Evolutionary conservation across 768 basidiomycete species (phyloP), one percentile per base, ranked within the genome.

Genomic region (Grammothele lineata): DNA sequence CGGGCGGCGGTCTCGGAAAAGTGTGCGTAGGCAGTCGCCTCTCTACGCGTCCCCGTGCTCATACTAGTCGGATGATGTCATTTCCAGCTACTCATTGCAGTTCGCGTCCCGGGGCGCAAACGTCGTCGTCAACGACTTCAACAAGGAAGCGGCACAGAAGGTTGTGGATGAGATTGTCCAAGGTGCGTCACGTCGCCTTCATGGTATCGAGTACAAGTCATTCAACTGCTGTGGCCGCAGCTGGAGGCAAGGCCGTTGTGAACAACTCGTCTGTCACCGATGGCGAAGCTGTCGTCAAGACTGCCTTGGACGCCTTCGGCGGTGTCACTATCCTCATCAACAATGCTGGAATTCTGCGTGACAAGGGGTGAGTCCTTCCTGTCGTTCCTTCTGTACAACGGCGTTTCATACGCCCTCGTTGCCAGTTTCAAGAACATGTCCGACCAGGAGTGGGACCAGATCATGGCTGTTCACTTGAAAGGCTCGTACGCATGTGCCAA

Each of bases 371-470:
- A 33, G 74, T 61, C 17, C 18, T 36, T 24, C 43, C 51, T 46
- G 2, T 18, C 23, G 11, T n/a, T 34, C 25, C 21, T 27, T 34
- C 33, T 11, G 6, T 26, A 1, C 32, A 24, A 12, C 7, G 32
- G 17, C 8, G 22, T 22, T 26, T n/a, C 22, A 27, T 37, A 37
- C 33, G 37, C n/a, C n/a, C n/a, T n/a, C n/a, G n/a, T n/a, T n/a
- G n/a, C n/a, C 54, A 92, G 89, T 17, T 93, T 99, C 77, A 95
- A 91, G 76, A 96, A 93, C 68, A 96, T 99, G 92, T 74, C 90
- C 0, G 94, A 98, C 66, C 78, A 83, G 61, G 94, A 97, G 58
- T 95, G 88, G 78, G 93, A 96, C 57, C 81, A 89, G 51, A 76
- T 97, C 44, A 77, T 81, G 41, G 79, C 86, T 19, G 93, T 98